Evolutionary conservation across 495 filamentous ascomycete species (phyloP).

Genomic region (Cudoniella acicularis): DNA sequence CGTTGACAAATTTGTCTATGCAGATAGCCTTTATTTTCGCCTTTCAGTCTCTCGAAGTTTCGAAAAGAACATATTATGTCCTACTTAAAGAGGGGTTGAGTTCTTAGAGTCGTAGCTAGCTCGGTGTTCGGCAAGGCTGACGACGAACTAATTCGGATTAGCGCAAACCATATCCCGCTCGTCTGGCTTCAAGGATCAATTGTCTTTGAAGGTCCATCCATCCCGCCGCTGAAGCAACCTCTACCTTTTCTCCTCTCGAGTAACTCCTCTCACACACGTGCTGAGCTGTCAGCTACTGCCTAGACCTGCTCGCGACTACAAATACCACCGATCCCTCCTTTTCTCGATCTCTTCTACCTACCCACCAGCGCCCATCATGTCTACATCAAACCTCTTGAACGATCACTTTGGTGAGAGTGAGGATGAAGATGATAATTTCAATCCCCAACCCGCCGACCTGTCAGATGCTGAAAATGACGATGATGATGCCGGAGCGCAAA

Average conservation of each 20-base stretch:
- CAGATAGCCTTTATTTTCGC: slow-evolving; percentile 23
- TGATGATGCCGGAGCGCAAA: slow-evolving; percentile 25
- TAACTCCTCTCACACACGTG: not conserved
- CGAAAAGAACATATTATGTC: not conserved
- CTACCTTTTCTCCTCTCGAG: not conserved
- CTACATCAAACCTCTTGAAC: slow-evolving; percentile 43
- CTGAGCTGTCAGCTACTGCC: not conserved
- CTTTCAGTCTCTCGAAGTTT: not conserved
- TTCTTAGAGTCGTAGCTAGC: not conserved
- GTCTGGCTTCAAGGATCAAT: not conserved
- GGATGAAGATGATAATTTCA: slow-evolving; percentile 82
- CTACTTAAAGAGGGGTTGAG: too few species aligned
- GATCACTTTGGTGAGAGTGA: slow-evolving; percentile 61
- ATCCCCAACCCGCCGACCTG: slow-evolving; percentile 62
- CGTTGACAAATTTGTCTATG: slow-evolving; percentile 21
- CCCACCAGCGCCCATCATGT: slow-evolving; percentile 35
- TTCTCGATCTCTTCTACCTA: slow-evolving; percentile 3
- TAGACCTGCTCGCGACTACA: not conserved
- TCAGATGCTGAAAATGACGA: slow-evolving; percentile 64
- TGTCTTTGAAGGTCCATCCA: not conserved
- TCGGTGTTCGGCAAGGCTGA: not conserved
- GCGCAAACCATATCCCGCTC: not conserved
- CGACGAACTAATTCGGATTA: too few species aligned
- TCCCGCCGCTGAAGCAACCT: not conserved
- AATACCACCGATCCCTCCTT: not conserved